Evolutionary conservation across 192 early-diverging fungal species (phyloP).

Genomic region (Entomortierella parvispora): DNA sequence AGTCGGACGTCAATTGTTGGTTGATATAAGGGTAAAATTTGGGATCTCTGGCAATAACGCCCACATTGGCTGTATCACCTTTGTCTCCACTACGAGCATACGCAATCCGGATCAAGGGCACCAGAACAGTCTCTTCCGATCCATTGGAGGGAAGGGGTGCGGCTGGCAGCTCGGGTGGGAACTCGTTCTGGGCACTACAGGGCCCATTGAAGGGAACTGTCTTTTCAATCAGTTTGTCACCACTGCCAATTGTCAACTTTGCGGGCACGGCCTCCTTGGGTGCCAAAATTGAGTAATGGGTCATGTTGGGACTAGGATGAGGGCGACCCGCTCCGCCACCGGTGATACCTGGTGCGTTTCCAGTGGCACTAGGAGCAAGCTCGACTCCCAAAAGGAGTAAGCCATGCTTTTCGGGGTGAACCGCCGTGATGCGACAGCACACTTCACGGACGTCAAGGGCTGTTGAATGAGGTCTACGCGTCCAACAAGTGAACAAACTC

Average conservation of each 20-base stretch:
- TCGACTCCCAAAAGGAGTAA: conserved; percentile 43
- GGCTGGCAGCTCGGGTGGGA: conserved; percentile 23
- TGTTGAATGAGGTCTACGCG: conserved; percentile 27
- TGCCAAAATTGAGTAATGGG: conserved; percentile 68
- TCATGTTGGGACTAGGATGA: conserved; percentile 64
- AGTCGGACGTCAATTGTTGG: conserved; percentile 61
- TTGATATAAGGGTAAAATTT: conserved; percentile 65
- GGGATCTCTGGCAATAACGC: conserved; percentile 68
- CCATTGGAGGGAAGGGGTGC: conserved; percentile 19
- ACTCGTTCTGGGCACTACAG: conserved; percentile 43
- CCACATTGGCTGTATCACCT: conserved; percentile 70
- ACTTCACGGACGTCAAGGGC: conserved; percentile 44
- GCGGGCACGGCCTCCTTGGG: conserved; percentile 59
- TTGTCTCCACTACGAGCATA: conserved; percentile 74
- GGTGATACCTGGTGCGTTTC: conserved; percentile 54
- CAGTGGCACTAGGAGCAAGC: conserved; percentile 51
- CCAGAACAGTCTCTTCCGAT: conserved; percentile 46
- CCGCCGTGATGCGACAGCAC: conserved; percentile 50
- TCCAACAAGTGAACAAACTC: too few species aligned
- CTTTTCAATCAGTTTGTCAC: conserved; percentile 20
- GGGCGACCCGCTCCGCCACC: conserved; percentile 66
- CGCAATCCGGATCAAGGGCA: conserved; percentile 65
- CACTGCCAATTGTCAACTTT: conserved; percentile 48
- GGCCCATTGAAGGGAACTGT: conserved; percentile 35
- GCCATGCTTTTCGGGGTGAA: conserved; percentile 38